Evolutionary conservation across 1,139 yeast species (phyloP), one percentile per base, ranked within the genome.

Genomic region (Kodamaea sp.): DNA sequence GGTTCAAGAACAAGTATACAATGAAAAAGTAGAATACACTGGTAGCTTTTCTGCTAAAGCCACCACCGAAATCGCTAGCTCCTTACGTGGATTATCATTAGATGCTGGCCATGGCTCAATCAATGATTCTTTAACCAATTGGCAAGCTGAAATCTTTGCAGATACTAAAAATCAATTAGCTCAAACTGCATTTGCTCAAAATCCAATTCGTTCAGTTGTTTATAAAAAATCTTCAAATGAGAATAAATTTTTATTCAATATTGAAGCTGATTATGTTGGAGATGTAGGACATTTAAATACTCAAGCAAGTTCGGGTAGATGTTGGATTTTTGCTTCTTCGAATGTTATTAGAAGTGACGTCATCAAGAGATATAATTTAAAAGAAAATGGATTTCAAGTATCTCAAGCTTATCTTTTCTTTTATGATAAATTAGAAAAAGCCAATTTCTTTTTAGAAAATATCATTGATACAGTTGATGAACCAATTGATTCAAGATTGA

Each of bases 301-400:
- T 62, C 96, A 87, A 62, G 75, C 76, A 54, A 60, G 75, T 28
- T 78, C 87, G 10, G 95, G 95, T 29, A 68, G 95, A 52, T 87
- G 96, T 61, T 87, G 95, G 95, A 70, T 87, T 48, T 86, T 86
- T 61, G 95, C 95, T 7, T 76, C 92, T 1, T 78, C 86, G 40
- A 87, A 86, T 52, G 75, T 83, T 37, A 64, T 86, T 51, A 70
- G 95, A 51, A 60, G 83, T 36, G 73, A 72, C 38, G 77, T 84
- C 34, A 80, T 83, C 60, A 67, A 74, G 50, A 75, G 75, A 56
- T 75, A 80, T 59, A 79, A 82, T 53, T 62, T 87, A 53, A 77
- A 80, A 50, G 81, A 80, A 38, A 71, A 62, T 42, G 49, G 54
- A 36, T 79, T 86, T 58, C 89, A 84, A 63, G 60, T 87, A 34